A percentile compares a stretch with the other conserved stretches of the same genome.
phyloP scores from a whole-genome alignment of 2,329 filamentous ascomycete genomes.

The Exophiala oligosperma region DNA sequence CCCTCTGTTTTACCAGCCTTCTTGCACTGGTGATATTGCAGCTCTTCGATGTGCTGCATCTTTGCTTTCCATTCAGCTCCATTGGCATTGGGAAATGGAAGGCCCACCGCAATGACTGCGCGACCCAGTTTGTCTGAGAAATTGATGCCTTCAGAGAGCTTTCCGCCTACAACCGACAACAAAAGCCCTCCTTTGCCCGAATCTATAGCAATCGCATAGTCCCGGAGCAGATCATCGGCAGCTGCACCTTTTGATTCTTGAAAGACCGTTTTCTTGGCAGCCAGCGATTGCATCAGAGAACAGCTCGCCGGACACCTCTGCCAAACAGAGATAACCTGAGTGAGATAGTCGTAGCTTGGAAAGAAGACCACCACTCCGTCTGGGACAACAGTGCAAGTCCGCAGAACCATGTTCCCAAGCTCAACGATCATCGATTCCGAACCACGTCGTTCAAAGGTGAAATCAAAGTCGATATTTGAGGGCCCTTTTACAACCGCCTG shows the following conservation, averaged over 20 bases:
- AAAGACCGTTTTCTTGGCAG: conserved; percentile 62
- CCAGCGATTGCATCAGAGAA: conserved; percentile 17
- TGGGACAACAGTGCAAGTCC: conserved; percentile 71
- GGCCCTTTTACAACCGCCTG: conserved; percentile 62
- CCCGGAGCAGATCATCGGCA: conserved; percentile 68
- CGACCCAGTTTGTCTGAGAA: conserved; percentile 89
- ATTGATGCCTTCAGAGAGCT: conserved; percentile 96
- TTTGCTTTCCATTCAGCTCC: conserved; percentile 92
- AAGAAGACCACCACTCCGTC: conserved; percentile 95
- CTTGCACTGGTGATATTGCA: conserved; percentile 23
- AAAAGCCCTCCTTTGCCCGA: conserved; percentile 70
- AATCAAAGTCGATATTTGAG: conserved; percentile 67
- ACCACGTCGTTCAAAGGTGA: conserved; percentile 77
- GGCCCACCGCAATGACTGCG: conserved; percentile 84
- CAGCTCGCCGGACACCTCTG: conserved; percentile 38
- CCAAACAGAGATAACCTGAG: conserved; percentile 69
- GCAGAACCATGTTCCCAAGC: conserved; percentile 71
- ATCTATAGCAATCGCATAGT: conserved; percentile 70
- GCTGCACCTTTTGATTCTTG: conserved; percentile 48
- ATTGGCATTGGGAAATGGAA: conserved; percentile 89
- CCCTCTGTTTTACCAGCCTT: conserved; percentile 15
- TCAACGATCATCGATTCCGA: conserved; percentile 69
- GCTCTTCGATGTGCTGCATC: conserved; percentile 76
- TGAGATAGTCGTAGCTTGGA: conserved; percentile 88
- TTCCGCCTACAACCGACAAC: conserved; percentile 88